Conservation (phyloP, 108 stramenopile genomes). For the Nannochloropsis gaditana region DNA sequence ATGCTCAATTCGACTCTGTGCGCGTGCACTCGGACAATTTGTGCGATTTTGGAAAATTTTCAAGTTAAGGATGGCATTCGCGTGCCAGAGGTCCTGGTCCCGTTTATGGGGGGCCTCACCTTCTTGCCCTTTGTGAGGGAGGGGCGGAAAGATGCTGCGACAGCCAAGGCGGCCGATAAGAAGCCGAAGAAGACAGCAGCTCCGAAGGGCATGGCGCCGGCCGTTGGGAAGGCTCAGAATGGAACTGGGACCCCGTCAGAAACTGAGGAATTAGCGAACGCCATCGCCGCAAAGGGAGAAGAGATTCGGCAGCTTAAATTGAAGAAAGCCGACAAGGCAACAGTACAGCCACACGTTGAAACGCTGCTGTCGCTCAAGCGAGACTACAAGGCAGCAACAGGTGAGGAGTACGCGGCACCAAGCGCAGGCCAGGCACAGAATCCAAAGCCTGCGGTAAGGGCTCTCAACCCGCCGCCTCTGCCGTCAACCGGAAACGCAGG, state of each 20-base stretch:
- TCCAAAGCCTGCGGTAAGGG: neutral
- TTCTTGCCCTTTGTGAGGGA: constrained; percentile 95
- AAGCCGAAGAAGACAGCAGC: constrained; percentile 49
- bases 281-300: constrained; percentile 23
- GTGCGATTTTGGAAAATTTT: constrained; percentile 92
- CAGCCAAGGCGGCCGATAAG: constrained; percentile 40
- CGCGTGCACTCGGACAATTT: constrained; percentile 96
- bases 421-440: constrained; percentile 18
- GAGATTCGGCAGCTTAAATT: constrained; percentile 46
- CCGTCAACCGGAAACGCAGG: constrained; percentile 18
- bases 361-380: constrained; percentile 41
- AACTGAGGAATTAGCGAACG: neutral
- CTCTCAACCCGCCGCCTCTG: neutral
- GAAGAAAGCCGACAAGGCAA: constrained; percentile 46
- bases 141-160: constrained; percentile 59
- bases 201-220: constrained; percentile 36
- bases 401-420: constrained; percentile 43
- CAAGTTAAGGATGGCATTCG: constrained; percentile 85
- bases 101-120: constrained; percentile 96
- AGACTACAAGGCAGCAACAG: constrained; percentile 38
- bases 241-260: neutral
- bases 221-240: constrained; percentile 18
- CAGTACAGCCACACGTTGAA: constrained; percentile 34
- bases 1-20: constrained; percentile 96
- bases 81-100: constrained; percentile 88